Base-by-base conservation (phyloP, 768 basidiomycete species). In the Collybiopsis confluens region DNA sequence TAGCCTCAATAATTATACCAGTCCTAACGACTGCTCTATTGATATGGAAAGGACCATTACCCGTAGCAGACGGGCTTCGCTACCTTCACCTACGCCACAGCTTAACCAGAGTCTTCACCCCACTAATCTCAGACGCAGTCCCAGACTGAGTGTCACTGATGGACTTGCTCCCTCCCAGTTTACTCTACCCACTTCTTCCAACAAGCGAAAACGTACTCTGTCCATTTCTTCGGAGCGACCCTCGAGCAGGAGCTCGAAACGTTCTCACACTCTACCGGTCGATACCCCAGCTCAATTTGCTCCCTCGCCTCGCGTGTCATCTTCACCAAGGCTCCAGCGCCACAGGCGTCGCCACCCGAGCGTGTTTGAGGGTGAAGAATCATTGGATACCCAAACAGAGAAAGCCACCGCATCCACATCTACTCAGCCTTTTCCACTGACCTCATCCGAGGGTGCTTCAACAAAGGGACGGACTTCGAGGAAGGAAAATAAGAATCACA, bases 171-270 rank as follows among this genome's bases (percentile, higher is more conserved):
- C 47, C 23, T 37, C 47, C 23, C 47, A 48, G 11, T 20, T 46
- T 16, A 27, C 27, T 33, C 27, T 27, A 38, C 15, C 35, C 21
- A 21, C 47, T 48, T 36, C 47, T 36, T 48, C 47, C 21, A 35
- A 48, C 47, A 48, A 48, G 47, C 47, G 47, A 37, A 48, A 48
- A 23, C 47, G 47, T 21, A 37, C 47, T 24, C 33, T 21, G 5
- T 47, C 47, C 37, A 48, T 21, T 35, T 26, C 33, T 48, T 20
- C 30, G 37, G 47, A 48, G 33, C 47, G 33, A 48, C 20, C 47
- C 16, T 4, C 45, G 18, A 18, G 45, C 27, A 35, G 47, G 35
- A 33, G 30, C 2, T 26, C 21, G 30, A 48, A 48, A 38, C 47
- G 47, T 24, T 48, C 36, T 37, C 47, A 48, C 23, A 36, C 20